Base-by-base conservation (phyloP, 805 yeast genomes). In the Wickerhamomyces pijperi region DNA sequence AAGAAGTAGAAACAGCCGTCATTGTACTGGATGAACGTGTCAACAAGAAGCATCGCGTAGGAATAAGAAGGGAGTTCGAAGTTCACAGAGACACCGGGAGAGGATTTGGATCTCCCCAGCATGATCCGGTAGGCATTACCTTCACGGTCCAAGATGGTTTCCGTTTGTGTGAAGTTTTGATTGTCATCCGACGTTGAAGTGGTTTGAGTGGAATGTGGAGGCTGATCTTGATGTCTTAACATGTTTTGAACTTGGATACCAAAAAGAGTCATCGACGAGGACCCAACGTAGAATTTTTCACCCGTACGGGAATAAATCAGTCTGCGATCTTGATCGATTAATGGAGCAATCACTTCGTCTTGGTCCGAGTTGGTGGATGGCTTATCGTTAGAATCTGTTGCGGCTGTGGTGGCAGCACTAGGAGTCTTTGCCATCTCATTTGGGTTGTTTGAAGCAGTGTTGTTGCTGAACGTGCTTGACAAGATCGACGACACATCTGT, bases 1-100 rank as follows among this genome's bases (percentile, higher is more conserved):
- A 82, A 82, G 51, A 82, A 82, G 59, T 82, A 82, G 55, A 82
- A 82, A 49, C 94, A 82, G 1, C 88, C 92, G 56, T 82, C 92
- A 49, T 82, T 82, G 55, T 81, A 82, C 38, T 80, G 78, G 39
- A 82, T 72, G 47, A 82, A 82, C 0, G 85, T 78, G 52, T 82
- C 90, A 12, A 82, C 82, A 36, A 82, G 59, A 13, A 80, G 55
- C 72, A 79, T 72, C 6, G 90, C 87, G 55, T 82, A 81, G 3
- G 84, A 74, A 46, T 80, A 82, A 13, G 85, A 76, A 1, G 94
- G 94, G 15, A 82, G 61, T 0, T 84, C 72, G 52, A 81, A 80
- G 49, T 79, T 78, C 19, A 80, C 83, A 18, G 80, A 69, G 5
- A 78, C 65, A 1, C 83, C 82, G 0, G 84, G 81, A 28, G 82